Evolutionary conservation across 305 asterid genomes (phyloP), one percentile per base, ranked within the genome.

Genomic region (Fraxinus floribunda): DNA sequence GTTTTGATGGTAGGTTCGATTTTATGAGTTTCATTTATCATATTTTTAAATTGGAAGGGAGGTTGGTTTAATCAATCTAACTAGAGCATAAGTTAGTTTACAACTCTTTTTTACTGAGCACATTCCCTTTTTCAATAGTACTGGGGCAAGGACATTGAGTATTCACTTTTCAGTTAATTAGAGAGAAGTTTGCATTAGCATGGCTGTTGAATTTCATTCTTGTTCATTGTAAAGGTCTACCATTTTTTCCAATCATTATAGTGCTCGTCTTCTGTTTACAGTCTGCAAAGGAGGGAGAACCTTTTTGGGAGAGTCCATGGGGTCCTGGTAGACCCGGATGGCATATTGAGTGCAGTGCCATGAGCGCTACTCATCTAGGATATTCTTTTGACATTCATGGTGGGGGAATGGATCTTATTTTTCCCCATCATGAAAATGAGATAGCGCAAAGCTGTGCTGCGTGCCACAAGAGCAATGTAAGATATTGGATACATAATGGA

Each of bases 281-380:
- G 99, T 90, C 98, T 26, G 97, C 98, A 29, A 96, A 96, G 89
- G 95, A 90, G 87, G 97, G 98, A 77, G 99, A 94, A 81, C 99
- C 98, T 73, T 94, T 84, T 79, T 96, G 99, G 99, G 95, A 91
- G 86, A 94, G 98, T 88, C 99, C 99, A 6, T 94, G 99, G 99
- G 99, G 99, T 83, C 95, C 95, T 86, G 99, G 99, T 86, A 94
- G 98, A 88, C 99, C 98, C 83, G 99, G 98, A 87, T 96, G 99
- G 98, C 99, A 96, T 90, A 96, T 96, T 22, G 99, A 96, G 85
- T 96, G 99, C 90, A 96, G 99, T 87, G 99, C 98, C 71, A 94
- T 93, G 98, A 96, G 99, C 86, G 98, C 98, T 86, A 89, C 97
- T 75, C 92, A 94, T 87, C 91, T 96, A 79, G 92, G 99, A 64